Percentiles rank a stretch among this genome's conserved stretches.
Evolutionary conservation across 768 basidiomycete genomes (phyloP).

Genomic region (Lentinula sp.): DNA sequence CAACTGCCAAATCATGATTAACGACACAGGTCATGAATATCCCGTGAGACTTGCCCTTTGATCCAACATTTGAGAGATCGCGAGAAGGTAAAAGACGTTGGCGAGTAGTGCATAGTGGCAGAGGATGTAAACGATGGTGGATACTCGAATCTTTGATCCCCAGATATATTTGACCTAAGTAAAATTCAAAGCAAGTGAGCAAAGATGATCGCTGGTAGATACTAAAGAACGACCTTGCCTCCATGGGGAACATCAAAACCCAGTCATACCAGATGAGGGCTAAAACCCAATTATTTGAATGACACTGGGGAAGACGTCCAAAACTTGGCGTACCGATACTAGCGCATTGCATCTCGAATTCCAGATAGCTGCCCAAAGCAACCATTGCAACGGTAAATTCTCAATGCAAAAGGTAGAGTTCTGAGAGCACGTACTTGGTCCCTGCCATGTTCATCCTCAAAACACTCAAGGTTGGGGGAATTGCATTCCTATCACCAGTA

Average conservation of each 20-base stretch:
- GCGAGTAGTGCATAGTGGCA: conserved; percentile 22
- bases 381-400: not conserved
- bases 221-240: not conserved
- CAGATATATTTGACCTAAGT: conserved; percentile 17
- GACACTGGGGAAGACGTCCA: too few relatives aligned
- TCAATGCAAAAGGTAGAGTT: not conserved
- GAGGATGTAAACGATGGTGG: conserved; percentile 18
- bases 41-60: conserved; percentile 7
- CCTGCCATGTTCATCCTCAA: not conserved
- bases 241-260: conserved; percentile 17
- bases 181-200: not conserved
- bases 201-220: not conserved
- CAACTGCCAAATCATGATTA: not conserved
- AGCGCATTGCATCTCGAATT: conserved; percentile 3
- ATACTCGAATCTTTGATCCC: conserved; percentile 14
- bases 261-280: conserved; percentile 17
- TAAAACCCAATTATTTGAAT: not conserved
- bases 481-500: not conserved
- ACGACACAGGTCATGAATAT: not conserved
- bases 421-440: not conserved
- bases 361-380: not conserved
- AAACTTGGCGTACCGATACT: conserved; percentile 1
- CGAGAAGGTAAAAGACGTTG: conserved; percentile 20
- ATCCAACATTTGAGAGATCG: conserved; percentile 12
- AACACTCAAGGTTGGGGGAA: not conserved